Percentiles rank a stretch among this genome's conserved stretches.
Conservation (phyloP, 352 stramenopile species). For the Phytopythium litorale region DNA sequence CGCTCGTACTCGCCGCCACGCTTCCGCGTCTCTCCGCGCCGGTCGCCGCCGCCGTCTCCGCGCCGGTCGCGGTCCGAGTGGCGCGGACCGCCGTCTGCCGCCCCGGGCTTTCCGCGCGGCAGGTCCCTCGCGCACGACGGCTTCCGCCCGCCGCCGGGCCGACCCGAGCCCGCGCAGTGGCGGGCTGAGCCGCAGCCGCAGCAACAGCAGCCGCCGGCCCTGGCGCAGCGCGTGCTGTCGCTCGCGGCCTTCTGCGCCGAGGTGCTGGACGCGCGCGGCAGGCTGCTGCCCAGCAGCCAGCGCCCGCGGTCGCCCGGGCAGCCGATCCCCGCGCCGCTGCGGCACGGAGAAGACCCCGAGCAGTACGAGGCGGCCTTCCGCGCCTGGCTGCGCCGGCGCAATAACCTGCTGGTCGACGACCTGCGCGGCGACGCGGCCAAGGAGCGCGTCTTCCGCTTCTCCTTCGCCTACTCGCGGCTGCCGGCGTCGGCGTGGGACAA, state of each 20-base stretch:
- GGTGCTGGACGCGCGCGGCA: neutral
- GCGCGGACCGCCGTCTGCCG: neutral
- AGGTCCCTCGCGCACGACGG: neutral
- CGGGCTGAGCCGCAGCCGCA: too few relatives aligned
- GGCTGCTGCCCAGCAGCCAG: neutral
- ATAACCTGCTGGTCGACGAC: neutral
- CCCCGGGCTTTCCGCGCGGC: neutral
- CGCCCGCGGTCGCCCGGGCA: neutral
- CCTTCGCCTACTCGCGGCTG: constrained; percentile 21
- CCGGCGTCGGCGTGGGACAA: neutral
- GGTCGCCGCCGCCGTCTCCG: neutral
- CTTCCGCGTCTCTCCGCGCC: neutral
- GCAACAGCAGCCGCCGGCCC: neutral
- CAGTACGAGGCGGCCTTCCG: constrained; percentile 26
- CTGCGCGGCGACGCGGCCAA: constrained; percentile 15
- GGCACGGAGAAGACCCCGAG: constrained; percentile 12
- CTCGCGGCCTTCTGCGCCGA: neutral
- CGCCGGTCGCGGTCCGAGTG: neutral
- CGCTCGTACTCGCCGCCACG: neutral
- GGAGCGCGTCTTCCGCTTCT: constrained; percentile 26
- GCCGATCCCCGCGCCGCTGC: constrained; percentile 6
- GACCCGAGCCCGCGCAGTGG: too few relatives aligned
- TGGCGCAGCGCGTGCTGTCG: neutral
- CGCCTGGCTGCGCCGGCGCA: constrained; percentile 15
- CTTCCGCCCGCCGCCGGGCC: too few relatives aligned